phyloP scores from a whole-genome alignment of 352 stramenopile species.

The Aphanomyces euteiches region DNA sequence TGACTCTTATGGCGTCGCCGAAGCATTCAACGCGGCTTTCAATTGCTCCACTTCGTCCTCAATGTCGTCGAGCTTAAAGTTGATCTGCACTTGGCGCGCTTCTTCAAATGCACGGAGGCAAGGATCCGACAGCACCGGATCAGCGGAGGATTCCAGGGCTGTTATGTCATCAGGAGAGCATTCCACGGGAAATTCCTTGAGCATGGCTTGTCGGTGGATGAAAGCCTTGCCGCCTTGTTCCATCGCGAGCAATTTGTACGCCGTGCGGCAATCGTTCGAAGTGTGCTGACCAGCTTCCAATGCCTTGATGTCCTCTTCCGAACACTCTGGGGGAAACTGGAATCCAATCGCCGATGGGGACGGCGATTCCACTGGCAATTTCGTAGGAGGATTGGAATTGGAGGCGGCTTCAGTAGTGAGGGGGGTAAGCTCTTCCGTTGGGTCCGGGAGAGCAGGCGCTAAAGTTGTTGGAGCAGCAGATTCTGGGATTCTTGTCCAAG shows the following conservation, averaged over 20 bases:
- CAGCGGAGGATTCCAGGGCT: background rate
- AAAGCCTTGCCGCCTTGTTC: background rate
- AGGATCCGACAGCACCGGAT: background rate
- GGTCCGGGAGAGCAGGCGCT: too few relatives aligned
- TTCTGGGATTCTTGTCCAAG: too few relatives aligned
- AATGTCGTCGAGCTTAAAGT: background rate
- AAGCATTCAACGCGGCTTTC: background rate
- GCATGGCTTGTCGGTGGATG: background rate
- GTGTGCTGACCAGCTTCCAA: background rate
- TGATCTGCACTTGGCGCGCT: background rate
- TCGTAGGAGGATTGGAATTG: too few relatives aligned
- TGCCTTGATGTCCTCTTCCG: background rate
- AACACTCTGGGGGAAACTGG: slow-evolving; percentile 10
- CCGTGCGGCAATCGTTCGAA: slow-evolving; percentile 9
- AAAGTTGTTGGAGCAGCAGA: too few relatives aligned
- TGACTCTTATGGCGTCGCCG: too few relatives aligned
- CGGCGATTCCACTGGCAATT: too few relatives aligned
- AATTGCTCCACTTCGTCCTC: slow-evolving; percentile 5
- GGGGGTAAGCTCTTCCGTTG: too few relatives aligned
- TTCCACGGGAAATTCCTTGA: background rate
- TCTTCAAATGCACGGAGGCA: background rate
- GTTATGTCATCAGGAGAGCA: background rate
- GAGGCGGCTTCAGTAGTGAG: too few relatives aligned
- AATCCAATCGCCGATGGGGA: background rate
- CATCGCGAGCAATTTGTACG: slow-evolving; percentile 18